phyloP scores from a whole-genome alignment of 352 stramenopile genomes.

The Lagenidium giganteum region DNA sequence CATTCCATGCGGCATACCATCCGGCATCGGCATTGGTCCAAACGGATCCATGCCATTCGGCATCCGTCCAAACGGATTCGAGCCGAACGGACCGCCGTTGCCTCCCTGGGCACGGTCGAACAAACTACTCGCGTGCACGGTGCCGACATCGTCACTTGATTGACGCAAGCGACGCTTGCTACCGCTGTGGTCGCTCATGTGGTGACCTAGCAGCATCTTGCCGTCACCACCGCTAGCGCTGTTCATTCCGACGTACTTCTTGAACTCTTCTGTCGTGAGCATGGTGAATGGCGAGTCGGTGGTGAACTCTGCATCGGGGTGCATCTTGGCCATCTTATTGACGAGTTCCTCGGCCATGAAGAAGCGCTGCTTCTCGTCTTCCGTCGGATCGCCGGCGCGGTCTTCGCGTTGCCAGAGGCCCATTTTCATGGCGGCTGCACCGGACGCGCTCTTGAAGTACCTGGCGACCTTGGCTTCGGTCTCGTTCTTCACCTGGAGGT shows the following conservation, averaged over 20 bases:
- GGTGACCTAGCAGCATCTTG: too few species aligned
- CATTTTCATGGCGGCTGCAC: conserved; percentile 30
- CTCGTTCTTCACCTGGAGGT: conserved; percentile 31
- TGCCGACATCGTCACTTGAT: too few species aligned
- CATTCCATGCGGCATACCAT: too few species aligned
- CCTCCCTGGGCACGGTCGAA: too few species aligned
- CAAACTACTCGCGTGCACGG: too few species aligned
- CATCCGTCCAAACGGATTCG: too few species aligned
- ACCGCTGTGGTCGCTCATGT: too few species aligned
- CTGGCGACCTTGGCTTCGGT: conserved; percentile 7
- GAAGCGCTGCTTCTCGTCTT: conserved; percentile 41
- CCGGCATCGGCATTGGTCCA: too few species aligned
- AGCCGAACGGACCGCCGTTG: too few species aligned
- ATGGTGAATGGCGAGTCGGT: conserved; percentile 44
- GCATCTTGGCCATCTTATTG: conserved; percentile 19
- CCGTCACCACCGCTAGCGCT: too few species aligned
- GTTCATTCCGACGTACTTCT: conserved; percentile 27
- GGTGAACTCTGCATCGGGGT: conserved; percentile 35
- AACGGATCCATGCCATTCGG: too few species aligned
- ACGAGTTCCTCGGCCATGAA: conserved; percentile 43
- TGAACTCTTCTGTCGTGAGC: conserved; percentile 49
- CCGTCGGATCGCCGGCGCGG: conserved; percentile 23
- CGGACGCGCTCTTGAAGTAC: conserved; percentile 13
- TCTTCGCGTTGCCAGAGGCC: conserved; percentile 28
- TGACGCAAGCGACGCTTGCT: too few species aligned